Evolutionary conservation across 192 early-diverging fungal species (phyloP), one percentile per base, ranked within the genome.

Genomic region (Thoreauomyces humboldtii): DNA sequence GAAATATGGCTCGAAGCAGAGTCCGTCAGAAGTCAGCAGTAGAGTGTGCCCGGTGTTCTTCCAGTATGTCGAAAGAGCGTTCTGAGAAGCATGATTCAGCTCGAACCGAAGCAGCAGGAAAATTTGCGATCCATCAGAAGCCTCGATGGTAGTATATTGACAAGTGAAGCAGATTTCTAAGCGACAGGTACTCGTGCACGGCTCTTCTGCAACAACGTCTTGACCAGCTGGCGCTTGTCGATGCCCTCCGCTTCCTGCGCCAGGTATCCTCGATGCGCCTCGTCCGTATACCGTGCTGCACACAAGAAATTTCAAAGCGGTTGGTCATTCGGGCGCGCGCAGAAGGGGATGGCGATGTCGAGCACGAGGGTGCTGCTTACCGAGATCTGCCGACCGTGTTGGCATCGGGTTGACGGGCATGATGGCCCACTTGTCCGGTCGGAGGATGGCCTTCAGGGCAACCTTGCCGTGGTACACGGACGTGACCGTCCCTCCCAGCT

Each of bases 381-480:
- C 50, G 27, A 52, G 25, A 29, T 52, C 50, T 4, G 21, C 29
- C 27, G 50, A 4, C 6, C 50, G 50, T 15, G 32, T 65, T 51
- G 67, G 70, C 38, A 77, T 29, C 12, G 33, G 52, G 45, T 54
- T 66, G 44, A 60, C 50, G 29, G 52, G 61, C 19, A 47, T 35
- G 77, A 70, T 57, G 66, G 85, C 77, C 83, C 87, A 89, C 70
- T 92, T 91, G 36, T 91, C 81, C 4, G 93, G 93, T 51, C 91
- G 79, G 50, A 90, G 77, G 61, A 94, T 45, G 21, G 88, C 90
- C 27, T 89, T 79, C 37, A 96, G 50, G 9, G 86, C 87, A 48
- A 87, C 67, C 38, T 70, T 61, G 67, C 92, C 92, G 51, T 90
- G 89, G 73, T 94, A 94, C 17, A 90, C 87, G 36, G 84, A 84